phyloP scores from a whole-genome alignment of 2,329 filamentous ascomycete genomes.

The Sarocladium oryzae region DNA sequence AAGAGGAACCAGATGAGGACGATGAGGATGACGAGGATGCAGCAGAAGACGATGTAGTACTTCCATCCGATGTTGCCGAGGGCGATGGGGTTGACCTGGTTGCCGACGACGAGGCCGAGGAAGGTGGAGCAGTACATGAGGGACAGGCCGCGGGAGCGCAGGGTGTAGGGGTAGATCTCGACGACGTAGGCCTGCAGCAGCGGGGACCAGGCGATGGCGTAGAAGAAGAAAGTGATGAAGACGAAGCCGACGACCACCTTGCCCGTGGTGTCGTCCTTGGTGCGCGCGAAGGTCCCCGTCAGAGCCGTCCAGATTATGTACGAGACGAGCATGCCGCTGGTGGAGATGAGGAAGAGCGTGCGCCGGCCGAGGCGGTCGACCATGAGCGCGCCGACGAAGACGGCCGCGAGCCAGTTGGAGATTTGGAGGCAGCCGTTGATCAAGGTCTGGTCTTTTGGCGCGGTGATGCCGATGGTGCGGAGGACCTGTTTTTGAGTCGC shows the following conservation, averaged over 20 bases:
- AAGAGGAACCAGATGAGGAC: conserved; percentile 33
- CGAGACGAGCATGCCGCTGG: conserved; percentile 28
- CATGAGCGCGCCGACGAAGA: conserved; percentile 26
- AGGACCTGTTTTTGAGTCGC: conserved; percentile 27
- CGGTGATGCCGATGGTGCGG: conserved; percentile 26
- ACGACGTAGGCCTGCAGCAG: conserved; percentile 10
- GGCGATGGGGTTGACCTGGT: conserved; percentile 35
- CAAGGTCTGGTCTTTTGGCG: conserved; percentile 27
- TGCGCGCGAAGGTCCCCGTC: conserved; percentile 11
- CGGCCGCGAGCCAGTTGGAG: conserved; percentile 31
- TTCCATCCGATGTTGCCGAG: conserved; percentile 34
- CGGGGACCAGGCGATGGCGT: conserved; percentile 10
- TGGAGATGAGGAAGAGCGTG: conserved; percentile 31
- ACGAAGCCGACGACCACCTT: conserved; percentile 26
- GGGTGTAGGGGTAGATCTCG: conserved; percentile 13
- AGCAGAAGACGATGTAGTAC: conserved; percentile 37
- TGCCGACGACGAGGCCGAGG: conserved; percentile 28
- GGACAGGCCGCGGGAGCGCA: conserved; percentile 14
- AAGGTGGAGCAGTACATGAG: conserved; percentile 18
- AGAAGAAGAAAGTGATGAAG: conserved; percentile 25
- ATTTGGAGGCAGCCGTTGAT: conserved; percentile 35
- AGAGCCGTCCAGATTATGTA: conserved; percentile 30
- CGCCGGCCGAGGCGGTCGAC: conserved; percentile 36
- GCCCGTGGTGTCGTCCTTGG: conserved; percentile 14
- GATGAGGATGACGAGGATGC: conserved; percentile 22